Conservation (phyloP, 805 yeast species). For the Sporopachydermia lactativora region DNA sequence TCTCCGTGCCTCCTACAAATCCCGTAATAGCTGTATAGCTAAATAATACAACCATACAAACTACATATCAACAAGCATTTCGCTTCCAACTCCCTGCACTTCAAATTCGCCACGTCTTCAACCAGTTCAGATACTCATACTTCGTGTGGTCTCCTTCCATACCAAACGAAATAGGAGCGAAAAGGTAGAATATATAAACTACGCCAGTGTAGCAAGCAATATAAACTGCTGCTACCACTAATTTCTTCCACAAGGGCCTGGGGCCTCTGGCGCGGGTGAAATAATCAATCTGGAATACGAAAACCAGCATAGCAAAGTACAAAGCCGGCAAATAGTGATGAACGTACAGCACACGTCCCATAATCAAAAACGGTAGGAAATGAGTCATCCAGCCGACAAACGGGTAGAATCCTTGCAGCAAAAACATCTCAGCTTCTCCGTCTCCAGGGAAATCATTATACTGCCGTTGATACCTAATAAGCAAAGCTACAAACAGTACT, state of each 20-base stretch:
- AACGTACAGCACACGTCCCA: constrained; percentile 79
- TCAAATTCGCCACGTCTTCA: constrained; percentile 28
- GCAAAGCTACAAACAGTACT: constrained; percentile 35
- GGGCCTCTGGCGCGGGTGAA: neutral
- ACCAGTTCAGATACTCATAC: constrained; percentile 26
- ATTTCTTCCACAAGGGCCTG: no score
- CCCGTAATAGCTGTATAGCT: no score
- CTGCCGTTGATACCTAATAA: constrained; percentile 63
- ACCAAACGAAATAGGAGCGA: constrained; percentile 50
- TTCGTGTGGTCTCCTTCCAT: constrained; percentile 33
- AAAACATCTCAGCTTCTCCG: constrained; percentile 33
- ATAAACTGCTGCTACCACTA: constrained; percentile 22
- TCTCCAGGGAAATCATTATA: constrained; percentile 38
- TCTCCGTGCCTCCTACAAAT: no score
- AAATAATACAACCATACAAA: no score
- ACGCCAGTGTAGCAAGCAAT: constrained; percentile 27
- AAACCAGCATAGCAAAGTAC: constrained; percentile 40
- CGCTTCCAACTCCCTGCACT: constrained; percentile 8
- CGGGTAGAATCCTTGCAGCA: constrained; percentile 67
- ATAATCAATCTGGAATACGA: constrained; percentile 12
- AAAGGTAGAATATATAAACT: constrained; percentile 34
- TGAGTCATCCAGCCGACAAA: constrained; percentile 75
- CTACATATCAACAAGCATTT: neutral
- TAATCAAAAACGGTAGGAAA: constrained; percentile 57
- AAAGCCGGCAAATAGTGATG: constrained; percentile 80